Conservation (phyloP, 805 yeast genomes). For the Monosporozyma servazzii region DNA sequence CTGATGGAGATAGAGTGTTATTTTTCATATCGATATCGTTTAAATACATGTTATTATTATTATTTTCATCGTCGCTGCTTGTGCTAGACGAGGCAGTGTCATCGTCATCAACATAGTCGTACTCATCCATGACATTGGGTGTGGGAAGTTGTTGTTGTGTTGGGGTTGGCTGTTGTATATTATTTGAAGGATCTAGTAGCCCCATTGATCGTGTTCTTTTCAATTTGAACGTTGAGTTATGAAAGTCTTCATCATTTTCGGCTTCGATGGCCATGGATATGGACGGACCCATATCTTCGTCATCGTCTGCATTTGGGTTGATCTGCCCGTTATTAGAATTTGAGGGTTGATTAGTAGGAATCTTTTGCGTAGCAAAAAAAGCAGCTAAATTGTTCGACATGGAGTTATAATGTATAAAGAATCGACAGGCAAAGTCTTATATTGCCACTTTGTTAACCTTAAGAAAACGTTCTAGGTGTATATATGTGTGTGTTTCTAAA, state of each 20-base stretch:
- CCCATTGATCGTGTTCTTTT: conserved; percentile 82
- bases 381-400: conserved; percentile 26
- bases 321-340: background rate
- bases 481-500: background rate
- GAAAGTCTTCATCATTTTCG: conserved; percentile 58
- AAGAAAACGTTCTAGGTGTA: too few species aligned
- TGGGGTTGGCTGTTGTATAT: background rate
- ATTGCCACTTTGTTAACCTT: too few species aligned
- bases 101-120: background rate
- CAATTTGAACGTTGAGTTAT: conserved; percentile 59
- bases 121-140: background rate
- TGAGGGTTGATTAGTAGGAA: background rate
- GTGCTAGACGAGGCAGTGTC: background rate
- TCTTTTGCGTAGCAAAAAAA: conserved; percentile 16
- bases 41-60: conserved; percentile 2
- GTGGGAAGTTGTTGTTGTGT: background rate
- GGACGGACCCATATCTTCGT: conserved; percentile 32
- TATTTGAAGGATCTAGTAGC: conserved; percentile 35
- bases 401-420: background rate
- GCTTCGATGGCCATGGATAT: conserved; percentile 56
- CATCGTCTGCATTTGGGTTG: conserved; percentile 5
- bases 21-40: conserved; percentile 1
- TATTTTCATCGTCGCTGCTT: conserved; percentile 9
- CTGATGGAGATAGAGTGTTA: conserved; percentile 19
- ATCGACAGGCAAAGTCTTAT: too few species aligned